A percentile compares a stretch with the other conserved stretches of the same genome.
These are phyloP conservation scores for Colletotrichum musae DNA, from an alignment of 2,329 filamentous ascomycete genomes.

Conservation along the genomic window DNA sequence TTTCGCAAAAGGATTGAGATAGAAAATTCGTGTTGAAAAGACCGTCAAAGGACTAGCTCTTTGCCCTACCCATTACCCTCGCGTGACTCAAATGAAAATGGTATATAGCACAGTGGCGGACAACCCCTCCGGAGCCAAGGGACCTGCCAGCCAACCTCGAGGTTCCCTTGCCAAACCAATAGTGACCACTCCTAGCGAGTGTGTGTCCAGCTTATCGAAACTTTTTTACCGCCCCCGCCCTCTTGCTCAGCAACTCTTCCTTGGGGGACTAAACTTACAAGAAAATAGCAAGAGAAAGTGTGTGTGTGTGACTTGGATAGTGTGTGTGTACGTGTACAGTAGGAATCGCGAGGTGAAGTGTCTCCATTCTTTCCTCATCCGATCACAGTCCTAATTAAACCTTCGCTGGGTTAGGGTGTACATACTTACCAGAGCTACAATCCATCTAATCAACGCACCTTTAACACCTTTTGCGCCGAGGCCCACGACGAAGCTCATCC, in stretches of 20 bases:
- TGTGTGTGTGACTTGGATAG: neutral
- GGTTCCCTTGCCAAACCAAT: neutral
- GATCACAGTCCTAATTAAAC: slow-evolving; percentile 50
- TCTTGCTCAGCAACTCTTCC: too few relatives aligned
- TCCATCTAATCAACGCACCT: slow-evolving; percentile 68
- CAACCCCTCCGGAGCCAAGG: slow-evolving; percentile 13
- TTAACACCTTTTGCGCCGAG: slow-evolving; percentile 65
- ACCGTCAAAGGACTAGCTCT: neutral
- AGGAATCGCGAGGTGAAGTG: slow-evolving; percentile 9
- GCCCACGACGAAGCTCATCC: slow-evolving; percentile 64
- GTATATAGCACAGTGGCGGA: slow-evolving; percentile 38
- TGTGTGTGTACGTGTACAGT: neutral
- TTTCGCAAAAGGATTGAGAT: too few relatives aligned
- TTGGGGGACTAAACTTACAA: slow-evolving; percentile 27
- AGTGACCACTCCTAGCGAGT: slow-evolving; percentile 29
- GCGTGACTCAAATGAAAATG: slow-evolving; percentile 26
- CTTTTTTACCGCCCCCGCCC: neutral
- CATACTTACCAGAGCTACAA: slow-evolving; percentile 56
- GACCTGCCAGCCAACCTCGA: neutral
- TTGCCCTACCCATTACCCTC: neutral
- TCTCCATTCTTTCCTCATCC: slow-evolving; percentile 28
- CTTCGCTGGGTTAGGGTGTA: slow-evolving; percentile 51
- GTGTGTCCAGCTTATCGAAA: slow-evolving; percentile 19
- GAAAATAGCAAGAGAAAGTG: slow-evolving; percentile 4
- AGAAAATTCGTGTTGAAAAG: neutral